Evolutionary conservation across 768 basidiomycete species (phyloP), one percentile per base, ranked within the genome.

Genomic region (Xanthoconium stramineum): DNA sequence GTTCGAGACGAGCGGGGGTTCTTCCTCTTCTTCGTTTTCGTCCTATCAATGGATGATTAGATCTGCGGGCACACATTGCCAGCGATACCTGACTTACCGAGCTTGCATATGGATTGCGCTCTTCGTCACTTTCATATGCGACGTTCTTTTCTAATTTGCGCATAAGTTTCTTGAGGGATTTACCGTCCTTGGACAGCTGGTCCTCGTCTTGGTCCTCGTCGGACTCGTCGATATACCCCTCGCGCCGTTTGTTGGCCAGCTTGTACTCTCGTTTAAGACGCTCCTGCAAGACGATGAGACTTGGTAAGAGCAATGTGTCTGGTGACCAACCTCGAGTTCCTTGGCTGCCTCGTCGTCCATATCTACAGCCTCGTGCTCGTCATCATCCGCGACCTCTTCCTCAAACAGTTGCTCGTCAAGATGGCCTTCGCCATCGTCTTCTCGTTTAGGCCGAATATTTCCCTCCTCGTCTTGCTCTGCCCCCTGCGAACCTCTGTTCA

Each of bases 381-480:
- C 92, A 57, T 94, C 92, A 63, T 94, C 92, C 3, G 89, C 88
- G 64, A 92, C 88, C 17, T 89, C 87, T 64, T 88, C 89, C 64
- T 94, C 91, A 61, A 83, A 94, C 8, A 86, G 78, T 52, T 89
- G 80, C 68, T 94, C 92, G 65, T 94, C 92, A 57, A 89, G 65
- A 64, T 89, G 89, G 7, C 89, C 91, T 60, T 94, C 91, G 19
- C 76, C 85, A 15, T 86, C 89, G 61, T 80, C 76, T 64, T 88
- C 86, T 58, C 76, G 80, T 67, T 81, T 80, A 43, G 79, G 76
- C 50, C 76, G 77, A 28, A 75, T 77, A 3, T 69, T 77, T 45
- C 83, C 85, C 1, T 88, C 86, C 11, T 82, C 84, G 48, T 88
- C 90, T 49, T 85, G 88, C 13, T 83, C 87, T 59, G 86, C 69